These are phyloP conservation scores for Favolaschia claudopus DNA, from an alignment of 768 basidiomycete species.

Conservation along the genomic window DNA sequence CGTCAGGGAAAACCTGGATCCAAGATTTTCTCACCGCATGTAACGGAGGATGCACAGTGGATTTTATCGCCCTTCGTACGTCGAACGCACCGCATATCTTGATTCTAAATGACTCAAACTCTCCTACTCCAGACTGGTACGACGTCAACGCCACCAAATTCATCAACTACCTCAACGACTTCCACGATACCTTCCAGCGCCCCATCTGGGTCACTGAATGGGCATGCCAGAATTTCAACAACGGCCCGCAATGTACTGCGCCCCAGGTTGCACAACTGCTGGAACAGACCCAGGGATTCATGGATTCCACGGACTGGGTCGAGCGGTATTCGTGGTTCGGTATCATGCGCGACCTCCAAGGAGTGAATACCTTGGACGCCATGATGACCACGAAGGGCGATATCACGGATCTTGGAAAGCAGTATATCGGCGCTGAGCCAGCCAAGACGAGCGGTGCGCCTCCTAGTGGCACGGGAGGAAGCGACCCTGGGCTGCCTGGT, in stretches of 20 bases:
- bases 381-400: constrained; percentile 50
- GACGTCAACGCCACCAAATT: constrained; percentile 58
- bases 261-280: constrained; percentile 55
- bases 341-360: constrained; percentile 56
- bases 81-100: constrained; percentile 6
- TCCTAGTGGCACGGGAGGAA: constrained; percentile 4
- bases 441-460: constrained; percentile 21
- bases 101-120: not conserved
- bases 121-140: constrained; percentile 51
- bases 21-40: constrained; percentile 60
- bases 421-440: constrained; percentile 48
- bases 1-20: constrained; percentile 62
- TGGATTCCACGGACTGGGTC: constrained; percentile 60
- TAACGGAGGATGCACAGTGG: constrained; percentile 57
- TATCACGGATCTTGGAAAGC: constrained; percentile 55
- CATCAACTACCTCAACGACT: constrained; percentile 55
- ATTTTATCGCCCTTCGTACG: constrained; percentile 64
- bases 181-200: constrained; percentile 56
- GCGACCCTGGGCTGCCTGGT: not conserved
- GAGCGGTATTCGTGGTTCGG: constrained; percentile 73
- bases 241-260: constrained; percentile 52
- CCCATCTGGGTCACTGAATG: constrained; percentile 71
- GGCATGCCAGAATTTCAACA: constrained; percentile 61
- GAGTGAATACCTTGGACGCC: constrained; percentile 59
- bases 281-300: constrained; percentile 58